Base-by-base conservation (phyloP, 768 basidiomycete genomes). In the Kwoniella botswanensis region DNA sequence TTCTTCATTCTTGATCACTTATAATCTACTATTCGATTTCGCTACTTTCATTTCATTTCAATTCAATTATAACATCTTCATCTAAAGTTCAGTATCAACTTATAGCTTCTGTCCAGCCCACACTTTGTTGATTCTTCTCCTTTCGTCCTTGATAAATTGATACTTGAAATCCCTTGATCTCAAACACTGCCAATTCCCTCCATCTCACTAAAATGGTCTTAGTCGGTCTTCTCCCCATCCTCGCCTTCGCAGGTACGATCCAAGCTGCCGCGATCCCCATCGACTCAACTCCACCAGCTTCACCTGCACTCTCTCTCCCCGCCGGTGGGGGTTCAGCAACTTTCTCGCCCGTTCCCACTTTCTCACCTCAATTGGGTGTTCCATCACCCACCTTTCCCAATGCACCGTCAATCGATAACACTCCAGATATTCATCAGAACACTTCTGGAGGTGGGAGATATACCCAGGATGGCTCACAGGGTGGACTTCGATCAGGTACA, bases 191-290 rank as follows among this genome's bases (percentile, higher is more conserved):
- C 12, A 50, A 56, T 5, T 29, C 55, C 35, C 0, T 53, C 62
- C 21, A 50, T 43, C 17, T 18, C 10, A n/a, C 46, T 26, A 70
- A 58, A 64, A 70, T 70, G 68, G 65, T 67, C 35, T 57, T 70
- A 22, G 62, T 70, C 41, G 68, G 63, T 58, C 63, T 70, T 24
- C 63, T 70, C 24, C 68, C 68, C 6, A 43, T 70, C 15, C 52
- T 70, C 35, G 68, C 68, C 9, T 29, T 70, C n/a, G 62, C 68
- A 44, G 56, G 56, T 4, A 55, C 65, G 6, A 52, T 60, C 13
- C 44, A 56, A 63, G 68, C 60, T 15, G 58, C 55, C 3, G 68
- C 60, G 15, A 26, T 64, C 18, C 59, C 62, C 11, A 46, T 70
- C 46, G 68, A 70, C 24, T 70, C 68, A 6, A 63, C 68, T 1